Percentiles rank a stretch among this genome's conserved stretches.
phyloP scores from a whole-genome alignment of 805 yeast genomes.

The Spathaspora sp. region DNA sequence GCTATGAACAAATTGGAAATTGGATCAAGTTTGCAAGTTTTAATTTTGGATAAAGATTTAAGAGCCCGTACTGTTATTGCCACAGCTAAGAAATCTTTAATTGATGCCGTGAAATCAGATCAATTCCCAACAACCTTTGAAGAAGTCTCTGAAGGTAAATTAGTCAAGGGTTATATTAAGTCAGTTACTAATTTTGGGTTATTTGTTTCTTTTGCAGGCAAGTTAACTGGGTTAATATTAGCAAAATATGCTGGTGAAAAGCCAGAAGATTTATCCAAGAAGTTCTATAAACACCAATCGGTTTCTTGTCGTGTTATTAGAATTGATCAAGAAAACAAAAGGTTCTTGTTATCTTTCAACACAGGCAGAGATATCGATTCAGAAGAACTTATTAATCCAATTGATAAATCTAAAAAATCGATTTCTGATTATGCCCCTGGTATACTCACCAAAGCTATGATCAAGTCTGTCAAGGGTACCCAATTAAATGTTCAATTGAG shows the following conservation, averaged over 20 bases:
- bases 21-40: constrained; percentile 59
- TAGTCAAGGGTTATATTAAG: constrained; percentile 70
- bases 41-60: constrained; percentile 64
- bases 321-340: constrained; percentile 62
- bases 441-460: constrained; percentile 51
- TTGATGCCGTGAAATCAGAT: constrained; percentile 55
- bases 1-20: constrained; percentile 56
- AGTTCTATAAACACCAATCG: constrained; percentile 65
- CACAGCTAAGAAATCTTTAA: constrained; percentile 62
- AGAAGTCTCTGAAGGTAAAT: constrained; percentile 46
- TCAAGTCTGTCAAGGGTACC: constrained; percentile 63
- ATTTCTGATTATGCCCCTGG: constrained; percentile 59
- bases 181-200: constrained; percentile 78
- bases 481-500: constrained; percentile 75
- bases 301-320: constrained; percentile 64
- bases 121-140: constrained; percentile 56
- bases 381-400: constrained; percentile 48
- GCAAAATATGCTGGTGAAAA: constrained; percentile 62
- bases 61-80: constrained; percentile 59
- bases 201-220: constrained; percentile 78
- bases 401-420: constrained; percentile 49
- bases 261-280: constrained; percentile 45
- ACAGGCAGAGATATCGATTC: constrained; percentile 14
- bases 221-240: constrained; percentile 77
- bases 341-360: constrained; percentile 67